Conservation (phyloP, 2,329 filamentous ascomycete genomes). For the Xylaria digitata region DNA sequence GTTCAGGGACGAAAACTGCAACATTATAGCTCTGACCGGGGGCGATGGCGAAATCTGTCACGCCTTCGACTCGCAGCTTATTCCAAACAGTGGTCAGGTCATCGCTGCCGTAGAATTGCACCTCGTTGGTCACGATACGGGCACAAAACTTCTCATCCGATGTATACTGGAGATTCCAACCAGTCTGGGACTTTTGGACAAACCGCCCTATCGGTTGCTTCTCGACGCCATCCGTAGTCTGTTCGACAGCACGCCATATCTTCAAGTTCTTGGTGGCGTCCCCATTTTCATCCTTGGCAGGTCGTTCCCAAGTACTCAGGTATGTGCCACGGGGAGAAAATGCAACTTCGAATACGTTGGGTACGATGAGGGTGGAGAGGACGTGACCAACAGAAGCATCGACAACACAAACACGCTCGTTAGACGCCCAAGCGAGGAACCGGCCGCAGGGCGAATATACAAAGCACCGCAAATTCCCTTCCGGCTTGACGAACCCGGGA, state of each 20-base stretch:
- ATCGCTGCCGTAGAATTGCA: conserved; percentile 94
- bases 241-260: conserved; percentile 89
- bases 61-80: conserved; percentile 91
- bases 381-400: conserved; percentile 81
- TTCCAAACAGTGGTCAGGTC: conserved; percentile 92
- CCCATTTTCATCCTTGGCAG: conserved; percentile 90
- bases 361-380: conserved; percentile 78
- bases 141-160: conserved; percentile 93
- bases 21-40: conserved; percentile 91
- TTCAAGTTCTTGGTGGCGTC: conserved; percentile 97
- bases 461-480: conserved; percentile 95
- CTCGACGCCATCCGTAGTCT: conserved; percentile 68
- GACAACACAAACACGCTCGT: conserved; percentile 85
- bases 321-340: conserved; percentile 95
- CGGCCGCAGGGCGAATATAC: conserved; percentile 95
- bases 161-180: conserved; percentile 98
- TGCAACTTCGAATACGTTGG: conserved; percentile 91
- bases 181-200: conserved; percentile 94
- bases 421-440: conserved; percentile 95
- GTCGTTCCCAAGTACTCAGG: conserved; percentile 96
- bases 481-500: conserved; percentile 84
- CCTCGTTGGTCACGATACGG: conserved; percentile 93
- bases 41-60: conserved; percentile 87
- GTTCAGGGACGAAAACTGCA: conserved; percentile 94
- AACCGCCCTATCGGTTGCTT: conserved; percentile 86